Evolutionary conservation across 495 filamentous ascomycete genomes (phyloP).

Genomic region (Penicillium pancosmium): DNA sequence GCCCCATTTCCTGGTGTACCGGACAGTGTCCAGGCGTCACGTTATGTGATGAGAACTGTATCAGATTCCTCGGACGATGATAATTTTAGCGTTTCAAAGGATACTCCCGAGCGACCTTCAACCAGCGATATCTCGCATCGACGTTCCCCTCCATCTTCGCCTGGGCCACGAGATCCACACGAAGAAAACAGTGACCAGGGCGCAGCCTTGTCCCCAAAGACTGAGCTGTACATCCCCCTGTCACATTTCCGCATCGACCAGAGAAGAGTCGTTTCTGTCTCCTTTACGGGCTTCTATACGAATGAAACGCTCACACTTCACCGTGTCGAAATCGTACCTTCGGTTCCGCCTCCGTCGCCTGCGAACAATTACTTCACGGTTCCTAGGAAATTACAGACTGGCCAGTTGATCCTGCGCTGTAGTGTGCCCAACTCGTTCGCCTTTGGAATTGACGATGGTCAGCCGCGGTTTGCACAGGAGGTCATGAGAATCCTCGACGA

Average conservation of each 20-base stretch:
- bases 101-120: not conserved
- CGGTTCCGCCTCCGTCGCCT: constrained; percentile 42
- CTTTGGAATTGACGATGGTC: constrained; percentile 80
- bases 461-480: constrained; percentile 60
- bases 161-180: not conserved
- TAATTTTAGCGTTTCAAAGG: not conserved
- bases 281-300: constrained; percentile 70
- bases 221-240: constrained; percentile 75
- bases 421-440: constrained; percentile 74
- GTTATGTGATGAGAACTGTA: constrained; percentile 49
- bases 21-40: constrained; percentile 70
- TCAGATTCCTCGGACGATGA: not conserved
- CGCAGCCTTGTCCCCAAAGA: constrained; percentile 17
- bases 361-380: constrained; percentile 44
- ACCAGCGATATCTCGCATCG: not conserved
- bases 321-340: constrained; percentile 65
- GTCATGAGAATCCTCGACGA: constrained; percentile 68
- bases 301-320: constrained; percentile 54
- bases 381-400: constrained; percentile 64
- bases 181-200: not conserved
- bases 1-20: constrained; percentile 74
- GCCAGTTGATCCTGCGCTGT: constrained; percentile 65
- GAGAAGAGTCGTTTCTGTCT: constrained; percentile 61
- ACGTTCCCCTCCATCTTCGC: not conserved
- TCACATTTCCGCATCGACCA: constrained; percentile 71